Percentiles rank a stretch among this genome's conserved stretches.
These are phyloP conservation scores for Paecilomyces variotii DNA, from an alignment of 2,329 filamentous ascomycete genomes.

Conservation along the genomic window DNA sequence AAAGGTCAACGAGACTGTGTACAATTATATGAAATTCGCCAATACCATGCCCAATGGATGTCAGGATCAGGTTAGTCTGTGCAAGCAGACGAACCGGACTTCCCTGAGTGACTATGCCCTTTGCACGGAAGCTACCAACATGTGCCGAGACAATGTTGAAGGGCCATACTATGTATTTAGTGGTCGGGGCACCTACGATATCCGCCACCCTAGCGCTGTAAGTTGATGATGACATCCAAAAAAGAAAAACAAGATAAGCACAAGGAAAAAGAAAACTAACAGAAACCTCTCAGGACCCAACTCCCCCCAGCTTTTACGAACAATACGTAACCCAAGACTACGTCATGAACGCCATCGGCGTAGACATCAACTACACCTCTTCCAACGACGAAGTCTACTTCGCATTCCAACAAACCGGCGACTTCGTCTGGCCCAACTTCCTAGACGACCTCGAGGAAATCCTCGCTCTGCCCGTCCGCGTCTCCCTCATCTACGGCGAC, in stretches of 20 bases:
- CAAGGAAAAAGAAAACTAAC: background rate
- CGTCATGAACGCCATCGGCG: constrained; percentile 54
- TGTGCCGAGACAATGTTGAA: constrained; percentile 52
- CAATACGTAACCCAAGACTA: constrained; percentile 56
- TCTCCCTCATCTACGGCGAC: constrained; percentile 65
- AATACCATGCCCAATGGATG: constrained; percentile 54
- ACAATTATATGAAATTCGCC: constrained; percentile 52
- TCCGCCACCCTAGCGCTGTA: constrained; percentile 44
- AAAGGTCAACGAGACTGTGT: constrained; percentile 49
- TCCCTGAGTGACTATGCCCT: constrained; percentile 44
- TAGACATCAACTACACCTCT: constrained; percentile 52
- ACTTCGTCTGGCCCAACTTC: constrained; percentile 57
- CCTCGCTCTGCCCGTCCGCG: constrained; percentile 53
- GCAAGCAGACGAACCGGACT: constrained; percentile 51
- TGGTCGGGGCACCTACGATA: constrained; percentile 53
- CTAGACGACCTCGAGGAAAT: constrained; percentile 53
- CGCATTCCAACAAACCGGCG: constrained; percentile 47
- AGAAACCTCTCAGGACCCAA: constrained; percentile 43
- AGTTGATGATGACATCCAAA: constrained; percentile 12
- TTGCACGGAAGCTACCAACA: constrained; percentile 48
- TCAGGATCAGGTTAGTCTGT: constrained; percentile 58
- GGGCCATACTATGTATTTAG: constrained; percentile 47
- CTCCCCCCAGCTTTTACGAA: constrained; percentile 53
- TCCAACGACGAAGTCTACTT: constrained; percentile 36
- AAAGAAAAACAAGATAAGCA: too few species aligned